phyloP scores from a whole-genome alignment of 345 rosid species.

The Aegle marmelos region DNA sequence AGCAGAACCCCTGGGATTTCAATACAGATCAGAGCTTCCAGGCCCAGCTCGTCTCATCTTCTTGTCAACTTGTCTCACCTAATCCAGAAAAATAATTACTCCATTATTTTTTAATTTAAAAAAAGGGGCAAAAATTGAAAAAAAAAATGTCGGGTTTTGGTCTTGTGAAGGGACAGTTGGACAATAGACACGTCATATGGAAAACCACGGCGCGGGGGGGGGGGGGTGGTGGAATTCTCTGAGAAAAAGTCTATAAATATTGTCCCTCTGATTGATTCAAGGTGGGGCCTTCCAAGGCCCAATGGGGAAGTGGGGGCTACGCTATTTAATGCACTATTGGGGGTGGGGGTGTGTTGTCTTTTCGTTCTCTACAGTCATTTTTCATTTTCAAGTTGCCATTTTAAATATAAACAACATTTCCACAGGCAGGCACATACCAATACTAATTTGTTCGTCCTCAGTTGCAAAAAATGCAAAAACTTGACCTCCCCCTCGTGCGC shows the following conservation, averaged over 20 bases:
- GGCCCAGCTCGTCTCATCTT: background rate
- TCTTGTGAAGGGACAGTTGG: constrained; percentile 18
- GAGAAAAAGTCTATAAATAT: constrained; percentile 9
- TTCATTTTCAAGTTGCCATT: background rate
- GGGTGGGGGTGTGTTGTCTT: background rate
- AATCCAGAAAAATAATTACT: constrained; percentile 6
- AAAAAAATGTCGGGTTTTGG: background rate
- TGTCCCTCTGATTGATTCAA: too few relatives aligned
- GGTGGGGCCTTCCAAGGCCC: background rate
- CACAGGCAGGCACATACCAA: background rate
- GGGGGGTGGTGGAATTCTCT: constrained; percentile 11
- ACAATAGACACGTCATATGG: constrained; percentile 2
- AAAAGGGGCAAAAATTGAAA: background rate
- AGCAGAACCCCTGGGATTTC: background rate
- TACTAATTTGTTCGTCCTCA: background rate
- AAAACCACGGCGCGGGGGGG: background rate
- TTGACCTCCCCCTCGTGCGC: constrained; percentile 26
- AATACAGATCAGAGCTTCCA: constrained; percentile 16
- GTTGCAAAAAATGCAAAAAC: background rate
- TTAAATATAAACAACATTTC: constrained; percentile 11
- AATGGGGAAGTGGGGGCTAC: background rate
- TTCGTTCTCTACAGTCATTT: background rate
- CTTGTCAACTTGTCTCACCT: constrained; percentile 11
- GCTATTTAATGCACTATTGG: background rate
- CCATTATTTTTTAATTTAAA: background rate